Percentiles rank a stretch among this genome's conserved stretches.
These are phyloP conservation scores for Zasmidium angulare DNA, from an alignment of 2,329 filamentous ascomycete species.

Conservation along the genomic window DNA sequence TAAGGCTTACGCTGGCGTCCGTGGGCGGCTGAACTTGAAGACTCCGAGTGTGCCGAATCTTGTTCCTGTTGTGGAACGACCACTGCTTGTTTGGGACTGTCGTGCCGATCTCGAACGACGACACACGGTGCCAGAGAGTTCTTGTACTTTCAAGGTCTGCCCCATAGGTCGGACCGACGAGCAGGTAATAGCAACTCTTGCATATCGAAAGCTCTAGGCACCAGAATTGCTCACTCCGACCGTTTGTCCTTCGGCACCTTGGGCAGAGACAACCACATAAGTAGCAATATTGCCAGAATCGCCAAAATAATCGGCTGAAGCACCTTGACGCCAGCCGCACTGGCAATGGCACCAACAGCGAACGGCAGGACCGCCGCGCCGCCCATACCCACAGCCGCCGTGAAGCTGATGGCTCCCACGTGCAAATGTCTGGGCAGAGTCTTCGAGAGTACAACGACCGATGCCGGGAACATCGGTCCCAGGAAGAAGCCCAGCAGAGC, in stretches of 20 bases:
- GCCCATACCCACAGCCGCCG: slow-evolving; percentile 20
- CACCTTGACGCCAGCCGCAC: slow-evolving; percentile 56
- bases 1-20: too few relatives aligned
- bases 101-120: too few relatives aligned
- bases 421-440: slow-evolving; percentile 21
- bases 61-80: too few relatives aligned
- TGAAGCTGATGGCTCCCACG: slow-evolving; percentile 20
- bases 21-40: too few relatives aligned
- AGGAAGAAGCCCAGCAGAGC: slow-evolving; percentile 22
- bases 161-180: too few relatives aligned
- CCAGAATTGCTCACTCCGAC: slow-evolving; percentile 5
- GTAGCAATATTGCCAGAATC: slow-evolving; percentile 13
- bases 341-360: slow-evolving; percentile 27
- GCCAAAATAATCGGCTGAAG: slow-evolving; percentile 55
- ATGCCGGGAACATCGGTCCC: slow-evolving; percentile 24
- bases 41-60: too few relatives aligned
- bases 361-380: slow-evolving; percentile 35
- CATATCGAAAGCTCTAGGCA: too few relatives aligned
- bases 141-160: too few relatives aligned
- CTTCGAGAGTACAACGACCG: slow-evolving; percentile 18
- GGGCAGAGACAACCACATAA: slow-evolving; percentile 20
- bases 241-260: slow-evolving; percentile 30
- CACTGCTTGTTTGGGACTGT: too few relatives aligned
- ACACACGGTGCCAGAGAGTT: too few relatives aligned
- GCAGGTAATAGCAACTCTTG: too few relatives aligned